Percentiles rank a stretch among this genome's conserved stretches.
Conservation (phyloP, 768 basidiomycete genomes). For the Tricholoma hemisulphureum region DNA sequence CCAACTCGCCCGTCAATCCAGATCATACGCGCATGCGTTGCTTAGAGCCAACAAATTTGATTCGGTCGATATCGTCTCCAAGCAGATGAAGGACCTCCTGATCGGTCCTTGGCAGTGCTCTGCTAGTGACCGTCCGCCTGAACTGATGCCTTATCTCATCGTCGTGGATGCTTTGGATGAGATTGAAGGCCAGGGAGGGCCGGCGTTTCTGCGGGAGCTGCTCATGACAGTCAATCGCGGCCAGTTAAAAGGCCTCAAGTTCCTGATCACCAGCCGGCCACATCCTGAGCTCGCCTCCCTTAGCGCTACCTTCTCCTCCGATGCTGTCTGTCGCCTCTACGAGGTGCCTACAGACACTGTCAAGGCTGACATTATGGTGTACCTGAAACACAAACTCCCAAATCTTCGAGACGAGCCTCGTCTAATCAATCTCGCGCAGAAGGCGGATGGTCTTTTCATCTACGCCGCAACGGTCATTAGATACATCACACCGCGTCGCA, state of each 20-base stretch:
- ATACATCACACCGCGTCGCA: no score
- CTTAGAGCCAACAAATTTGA: neutral
- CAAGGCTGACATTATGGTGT: neutral
- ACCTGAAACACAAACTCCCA: neutral
- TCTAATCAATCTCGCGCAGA: neutral
- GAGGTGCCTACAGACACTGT: neutral
- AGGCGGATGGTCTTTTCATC: no score
- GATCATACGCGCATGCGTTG: neutral
- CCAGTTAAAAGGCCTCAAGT: neutral
- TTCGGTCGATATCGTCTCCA: neutral
- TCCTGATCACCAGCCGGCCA: neutral
- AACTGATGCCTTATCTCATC: neutral
- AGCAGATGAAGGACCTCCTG: neutral
- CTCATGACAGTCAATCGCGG: neutral
- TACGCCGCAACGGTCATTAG: no score
- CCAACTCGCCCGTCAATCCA: neutral
- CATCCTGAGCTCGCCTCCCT: constrained; percentile 8
- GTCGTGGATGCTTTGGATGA: constrained; percentile 11
- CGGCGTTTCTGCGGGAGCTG: constrained; percentile 2
- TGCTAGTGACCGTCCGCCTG: no score
- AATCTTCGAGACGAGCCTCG: neutral
- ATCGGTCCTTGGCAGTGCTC: neutral
- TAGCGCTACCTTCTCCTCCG: constrained; percentile 12
- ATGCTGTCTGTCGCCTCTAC: neutral
- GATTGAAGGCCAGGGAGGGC: neutral